A percentile compares a stretch with the other conserved stretches of the same genome.
Conservation (phyloP, 345 rosid species). For the Sonneratia caseolaris region DNA sequence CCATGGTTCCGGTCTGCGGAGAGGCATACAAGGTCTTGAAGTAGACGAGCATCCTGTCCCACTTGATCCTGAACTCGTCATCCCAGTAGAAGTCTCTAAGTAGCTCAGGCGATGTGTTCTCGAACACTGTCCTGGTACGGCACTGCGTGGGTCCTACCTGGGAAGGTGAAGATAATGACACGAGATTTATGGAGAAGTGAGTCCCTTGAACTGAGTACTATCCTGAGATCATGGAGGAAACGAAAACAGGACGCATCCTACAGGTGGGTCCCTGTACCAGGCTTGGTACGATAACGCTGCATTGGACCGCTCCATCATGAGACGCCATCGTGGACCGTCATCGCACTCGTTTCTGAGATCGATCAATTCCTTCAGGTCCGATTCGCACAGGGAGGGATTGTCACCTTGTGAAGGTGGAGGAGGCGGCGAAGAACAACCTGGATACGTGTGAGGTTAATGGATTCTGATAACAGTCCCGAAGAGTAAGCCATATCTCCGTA, state of each 20-base stretch:
- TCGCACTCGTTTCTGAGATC: not conserved
- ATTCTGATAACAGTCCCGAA: too few species aligned
- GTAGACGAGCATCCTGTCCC: constrained; percentile 23
- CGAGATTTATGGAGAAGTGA: not conserved
- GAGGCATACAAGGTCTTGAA: constrained; percentile 11
- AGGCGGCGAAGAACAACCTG: not conserved
- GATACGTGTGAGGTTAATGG: not conserved
- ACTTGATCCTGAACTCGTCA: constrained; percentile 17
- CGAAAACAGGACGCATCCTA: not conserved
- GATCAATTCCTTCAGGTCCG: constrained; percentile 12
- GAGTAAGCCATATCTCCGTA: not conserved
- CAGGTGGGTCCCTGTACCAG: constrained; percentile 20
- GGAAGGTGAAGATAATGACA: not conserved
- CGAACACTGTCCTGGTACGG: constrained; percentile 16
- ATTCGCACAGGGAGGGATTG: constrained; percentile 2
- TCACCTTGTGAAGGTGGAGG: constrained; percentile 2
- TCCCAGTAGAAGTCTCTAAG: constrained; percentile 26
- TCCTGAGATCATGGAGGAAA: not conserved
- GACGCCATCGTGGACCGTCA: constrained; percentile 12
- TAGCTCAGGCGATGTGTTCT: constrained; percentile 12
- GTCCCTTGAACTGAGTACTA: not conserved
- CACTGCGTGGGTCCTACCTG: constrained; percentile 16
- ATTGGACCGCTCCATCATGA: constrained; percentile 15
- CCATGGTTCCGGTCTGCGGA: constrained; percentile 17
- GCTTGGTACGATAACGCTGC: constrained; percentile 15